phyloP scores from a whole-genome alignment of 345 rosid species.

The Moricandia arvensis region DNA sequence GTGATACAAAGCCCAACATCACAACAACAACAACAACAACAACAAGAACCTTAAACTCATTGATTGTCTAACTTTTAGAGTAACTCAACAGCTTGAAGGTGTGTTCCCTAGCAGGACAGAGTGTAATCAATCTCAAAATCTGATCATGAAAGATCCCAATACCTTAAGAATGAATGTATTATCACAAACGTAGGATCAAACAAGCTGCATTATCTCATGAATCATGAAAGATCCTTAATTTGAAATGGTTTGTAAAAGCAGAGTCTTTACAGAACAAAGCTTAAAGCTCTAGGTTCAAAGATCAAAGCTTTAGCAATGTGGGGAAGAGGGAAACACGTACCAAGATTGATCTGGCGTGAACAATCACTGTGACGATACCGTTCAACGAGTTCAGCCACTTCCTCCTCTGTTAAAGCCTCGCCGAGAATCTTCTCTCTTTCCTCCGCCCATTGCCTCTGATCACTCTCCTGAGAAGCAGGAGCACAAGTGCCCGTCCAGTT shows the following conservation, averaged over 20 bases:
- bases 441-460: slow-evolving; percentile 41
- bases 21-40: too few relatives aligned
- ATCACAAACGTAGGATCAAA: too few relatives aligned
- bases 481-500: slow-evolving; percentile 86
- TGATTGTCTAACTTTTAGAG: too few relatives aligned
- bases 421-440: slow-evolving; percentile 57
- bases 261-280: neutral
- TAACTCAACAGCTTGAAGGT: too few relatives aligned
- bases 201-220: too few relatives aligned
- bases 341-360: slow-evolving; percentile 78
- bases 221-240: neutral
- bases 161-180: too few relatives aligned
- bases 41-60: too few relatives aligned
- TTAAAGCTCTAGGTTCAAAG: neutral
- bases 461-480: slow-evolving; percentile 39
- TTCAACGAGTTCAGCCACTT: slow-evolving; percentile 72
- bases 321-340: slow-evolving; percentile 32
- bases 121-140: too few relatives aligned
- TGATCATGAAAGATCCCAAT: too few relatives aligned
- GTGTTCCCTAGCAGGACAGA: too few relatives aligned
- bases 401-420: slow-evolving; percentile 62
- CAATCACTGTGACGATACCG: slow-evolving; percentile 80
- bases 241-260: neutral
- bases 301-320: neutral
- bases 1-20: too few relatives aligned